phyloP scores from a whole-genome alignment of 768 basidiomycete species.

The Agaricus blazei region DNA sequence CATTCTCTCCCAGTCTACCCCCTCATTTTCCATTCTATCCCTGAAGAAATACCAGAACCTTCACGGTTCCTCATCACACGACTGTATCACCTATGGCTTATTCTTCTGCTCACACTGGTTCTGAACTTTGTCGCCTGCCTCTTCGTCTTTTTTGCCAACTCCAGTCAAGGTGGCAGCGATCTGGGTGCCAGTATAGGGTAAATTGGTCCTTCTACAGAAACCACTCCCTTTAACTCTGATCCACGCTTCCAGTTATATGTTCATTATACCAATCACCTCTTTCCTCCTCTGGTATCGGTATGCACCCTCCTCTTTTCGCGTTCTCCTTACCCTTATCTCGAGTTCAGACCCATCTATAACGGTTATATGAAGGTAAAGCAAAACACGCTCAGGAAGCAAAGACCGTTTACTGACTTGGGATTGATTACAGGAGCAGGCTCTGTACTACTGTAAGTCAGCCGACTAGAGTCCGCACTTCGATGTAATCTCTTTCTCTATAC shows the following conservation, averaged over 20 bases:
- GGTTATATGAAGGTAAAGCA: constrained; percentile 87
- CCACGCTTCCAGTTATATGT: constrained; percentile 54
- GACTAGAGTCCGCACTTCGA: constrained; percentile 20
- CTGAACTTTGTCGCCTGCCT: constrained; percentile 91
- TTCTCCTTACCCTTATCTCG: constrained; percentile 12
- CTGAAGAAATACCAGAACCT: constrained; percentile 82
- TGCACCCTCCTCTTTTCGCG: constrained; percentile 21
- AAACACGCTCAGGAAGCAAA: constrained; percentile 10
- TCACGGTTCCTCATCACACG: constrained; percentile 78
- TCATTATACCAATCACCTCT: constrained; percentile 71
- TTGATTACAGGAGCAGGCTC: constrained; percentile 70
- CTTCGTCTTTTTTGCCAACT: constrained; percentile 75
- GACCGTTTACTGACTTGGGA: constrained; percentile 17
- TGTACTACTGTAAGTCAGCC: constrained; percentile 79
- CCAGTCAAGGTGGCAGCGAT: constrained; percentile 70
- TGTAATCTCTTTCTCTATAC: constrained; percentile 19
- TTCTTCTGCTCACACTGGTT: constrained; percentile 74
- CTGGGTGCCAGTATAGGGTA: constrained; percentile 81
- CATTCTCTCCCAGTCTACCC: constrained; percentile 67
- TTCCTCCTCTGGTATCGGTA: constrained; percentile 96
- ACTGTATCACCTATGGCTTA: constrained; percentile 92
- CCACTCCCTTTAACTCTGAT: constrained; percentile 18
- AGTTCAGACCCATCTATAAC: constrained; percentile 85
- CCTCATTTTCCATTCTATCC: constrained; percentile 90
- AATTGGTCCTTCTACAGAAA: constrained; percentile 23